Evolutionary conservation across 2,329 filamentous ascomycete genomes (phyloP), one percentile per base, ranked within the genome.

Genomic region (Diplocarpon mali): DNA sequence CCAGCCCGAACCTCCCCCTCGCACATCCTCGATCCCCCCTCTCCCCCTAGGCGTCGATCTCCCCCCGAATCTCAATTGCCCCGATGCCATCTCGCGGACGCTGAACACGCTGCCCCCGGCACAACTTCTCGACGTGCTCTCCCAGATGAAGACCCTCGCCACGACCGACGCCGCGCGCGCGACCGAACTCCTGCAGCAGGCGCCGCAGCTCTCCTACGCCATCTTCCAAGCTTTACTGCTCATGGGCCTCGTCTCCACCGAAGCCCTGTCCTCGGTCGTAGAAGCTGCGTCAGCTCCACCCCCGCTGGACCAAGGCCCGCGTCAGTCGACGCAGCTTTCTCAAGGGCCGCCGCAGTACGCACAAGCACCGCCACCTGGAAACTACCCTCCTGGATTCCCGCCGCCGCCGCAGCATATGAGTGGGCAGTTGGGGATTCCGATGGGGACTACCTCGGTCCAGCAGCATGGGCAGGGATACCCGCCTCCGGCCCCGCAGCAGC

Each of bases 171-270:
- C 90, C 2, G 73, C 75, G 15, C 84, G 87, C 60, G 89, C 89
- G 3, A 88, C 83, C 0, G 86, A 94, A 60, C 78, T 96, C 34
- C 76, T 98, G 35, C 75, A 83, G 50, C 83, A 90, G 67, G 88
- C 89, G 1, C 92, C 92, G 0, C 92, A 98, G 66, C 78, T 98
- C 36, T 80, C 86, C 4, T 96, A 94, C 59, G 92, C 92, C 46
- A 83, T 96, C 53, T 96, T 96, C 67, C 90, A 96, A 66, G 85
- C 89, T 17, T 75, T 96, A 9, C 76, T 96, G 2, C 77, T 95
- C 31, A 92, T 96, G 77, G 87, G 88, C 37, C 78, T 96, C 9
- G 87, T 96, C 45, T 90, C 92, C 46, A 84, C 86, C 12, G 80
- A 81, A 56, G 80, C 88, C 2, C 80, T 96, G 44, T 76, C 82